These are phyloP conservation scores for Hygrophorus pudorinus DNA, from an alignment of 768 basidiomycete genomes.

Conservation along the genomic window DNA sequence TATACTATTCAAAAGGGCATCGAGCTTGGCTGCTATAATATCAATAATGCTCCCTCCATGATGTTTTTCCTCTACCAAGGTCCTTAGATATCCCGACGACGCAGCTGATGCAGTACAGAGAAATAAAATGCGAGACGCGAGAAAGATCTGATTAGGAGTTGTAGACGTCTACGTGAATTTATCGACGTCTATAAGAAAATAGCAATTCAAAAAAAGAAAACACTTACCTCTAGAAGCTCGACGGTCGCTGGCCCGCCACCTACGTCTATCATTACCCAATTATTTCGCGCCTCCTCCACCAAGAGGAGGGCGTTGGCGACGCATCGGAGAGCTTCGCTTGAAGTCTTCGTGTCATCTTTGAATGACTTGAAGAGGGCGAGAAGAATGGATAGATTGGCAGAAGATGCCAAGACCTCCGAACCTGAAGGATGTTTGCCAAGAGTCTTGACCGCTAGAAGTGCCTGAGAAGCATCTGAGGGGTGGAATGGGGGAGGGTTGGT, in stretches of 20 bases:
- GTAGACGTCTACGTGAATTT: slow-evolving; percentile 42
- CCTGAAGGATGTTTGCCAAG: slow-evolving; percentile 64
- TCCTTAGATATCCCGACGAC: slow-evolving; percentile 25
- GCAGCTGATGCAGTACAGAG: slow-evolving; percentile 50
- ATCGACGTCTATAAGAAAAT: slow-evolving; percentile 8
- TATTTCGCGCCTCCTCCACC: slow-evolving; percentile 48
- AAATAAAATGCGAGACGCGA: slow-evolving; percentile 69
- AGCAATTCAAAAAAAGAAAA: not conserved
- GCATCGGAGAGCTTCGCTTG: slow-evolving; percentile 62
- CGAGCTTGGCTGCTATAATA: slow-evolving; percentile 51
- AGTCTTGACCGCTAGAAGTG: slow-evolving; percentile 63
- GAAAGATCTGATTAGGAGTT: slow-evolving; percentile 56
- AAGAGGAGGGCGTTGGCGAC: slow-evolving; percentile 76
- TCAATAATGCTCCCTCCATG: slow-evolving; percentile 51
- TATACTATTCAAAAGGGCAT: slow-evolving; percentile 39
- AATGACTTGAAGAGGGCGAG: slow-evolving; percentile 40
- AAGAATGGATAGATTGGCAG: slow-evolving; percentile 47
- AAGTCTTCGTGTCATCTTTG: slow-evolving; percentile 49
- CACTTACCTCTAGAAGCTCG: slow-evolving; percentile 47
- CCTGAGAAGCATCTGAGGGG: slow-evolving; percentile 57
- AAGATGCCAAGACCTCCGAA: slow-evolving; percentile 47
- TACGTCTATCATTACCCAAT: slow-evolving; percentile 47
- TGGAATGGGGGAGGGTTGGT: slow-evolving; percentile 2
- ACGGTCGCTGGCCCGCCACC: slow-evolving; percentile 52
- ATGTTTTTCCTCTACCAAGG: slow-evolving; percentile 57